Base-by-base conservation (phyloP, 345 rosid genomes). In the Excoecaria agallocha region DNA sequence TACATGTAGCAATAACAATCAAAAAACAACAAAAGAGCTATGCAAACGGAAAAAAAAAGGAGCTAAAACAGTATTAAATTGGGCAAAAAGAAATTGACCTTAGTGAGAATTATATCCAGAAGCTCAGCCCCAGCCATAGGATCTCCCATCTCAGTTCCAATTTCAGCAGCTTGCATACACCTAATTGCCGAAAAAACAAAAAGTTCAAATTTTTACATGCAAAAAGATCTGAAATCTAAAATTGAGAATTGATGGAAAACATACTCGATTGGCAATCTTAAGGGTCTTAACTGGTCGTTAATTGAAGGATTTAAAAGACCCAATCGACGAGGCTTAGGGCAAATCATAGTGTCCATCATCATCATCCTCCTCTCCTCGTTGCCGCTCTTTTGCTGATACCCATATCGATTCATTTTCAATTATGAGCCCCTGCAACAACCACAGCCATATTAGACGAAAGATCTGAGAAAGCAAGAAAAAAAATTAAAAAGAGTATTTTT, bases 291-390 rank as follows among this genome's bases (percentile, higher is more conserved):
- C 15, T 76, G 80, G 78, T 75, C 85, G 71, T 74, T 82, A 3
- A 87, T 74, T 20, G 82, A 78, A 51, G 74, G 58, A 52, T 90
- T 74, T 20, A 83, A 78, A 51, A 76, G 58, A 52, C 91, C 89
- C 49, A 88, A 77, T 13, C 94, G 90, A 30, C 93, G 91, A 57
- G 98, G 99, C 86, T 85, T 95, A 15, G 98, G 99, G 74, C 97
- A 92, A 77, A 89, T 82, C 25, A 95, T 82, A 13, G 84, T 74
- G 61, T 82, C 94, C 85, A 70, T 64, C 69, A 48, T 43, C 78
- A 68, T 22, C 77, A 64, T 39, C 66, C 20, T 71, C 73, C 75
- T 57, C 83, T 81, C 87, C 69, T 85, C 89, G 20, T 64, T 71
- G 54, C 80, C 81, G 80, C 69, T 83, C 74, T 75, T 64, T 60